Evolutionary conservation across 768 basidiomycete species (phyloP).

Genomic region (Boletus bicolor): DNA sequence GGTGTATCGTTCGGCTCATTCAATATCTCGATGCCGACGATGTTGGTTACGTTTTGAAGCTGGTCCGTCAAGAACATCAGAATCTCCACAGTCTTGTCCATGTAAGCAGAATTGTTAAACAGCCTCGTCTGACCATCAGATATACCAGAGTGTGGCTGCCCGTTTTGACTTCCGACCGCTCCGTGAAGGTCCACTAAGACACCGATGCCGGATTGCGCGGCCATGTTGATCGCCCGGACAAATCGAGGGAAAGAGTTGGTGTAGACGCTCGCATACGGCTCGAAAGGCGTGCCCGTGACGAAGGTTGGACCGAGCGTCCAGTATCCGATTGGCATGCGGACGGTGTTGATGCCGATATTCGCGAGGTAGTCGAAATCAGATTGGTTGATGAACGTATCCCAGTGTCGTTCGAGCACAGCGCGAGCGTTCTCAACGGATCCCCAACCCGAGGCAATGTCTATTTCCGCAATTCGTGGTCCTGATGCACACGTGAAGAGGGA

Average conservation of each 20-base stretch:
- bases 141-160: constrained; percentile 30
- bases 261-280: constrained; percentile 41
- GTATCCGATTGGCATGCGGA: constrained; percentile 61
- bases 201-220: constrained; percentile 40
- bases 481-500: constrained; percentile 59
- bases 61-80: constrained; percentile 36
- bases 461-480: constrained; percentile 49
- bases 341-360: constrained; percentile 54
- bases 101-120: constrained; percentile 35
- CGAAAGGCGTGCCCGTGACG: constrained; percentile 38
- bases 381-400: constrained; percentile 69
- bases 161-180: constrained; percentile 49
- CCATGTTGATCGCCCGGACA: constrained; percentile 41
- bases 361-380: constrained; percentile 64
- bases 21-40: constrained; percentile 58
- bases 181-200: constrained; percentile 56
- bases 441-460: constrained; percentile 65
- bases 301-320: constrained; percentile 35
- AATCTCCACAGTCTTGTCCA: constrained; percentile 38
- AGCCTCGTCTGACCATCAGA: constrained; percentile 41
- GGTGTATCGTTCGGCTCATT: constrained; percentile 53
- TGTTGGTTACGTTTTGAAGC: constrained; percentile 42
- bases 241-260: constrained; percentile 38
- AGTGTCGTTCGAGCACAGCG: constrained; percentile 62
- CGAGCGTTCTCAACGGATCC: constrained; percentile 36